Evolutionary conservation across 768 basidiomycete species (phyloP).

Genomic region (Mycena chlorophos): DNA sequence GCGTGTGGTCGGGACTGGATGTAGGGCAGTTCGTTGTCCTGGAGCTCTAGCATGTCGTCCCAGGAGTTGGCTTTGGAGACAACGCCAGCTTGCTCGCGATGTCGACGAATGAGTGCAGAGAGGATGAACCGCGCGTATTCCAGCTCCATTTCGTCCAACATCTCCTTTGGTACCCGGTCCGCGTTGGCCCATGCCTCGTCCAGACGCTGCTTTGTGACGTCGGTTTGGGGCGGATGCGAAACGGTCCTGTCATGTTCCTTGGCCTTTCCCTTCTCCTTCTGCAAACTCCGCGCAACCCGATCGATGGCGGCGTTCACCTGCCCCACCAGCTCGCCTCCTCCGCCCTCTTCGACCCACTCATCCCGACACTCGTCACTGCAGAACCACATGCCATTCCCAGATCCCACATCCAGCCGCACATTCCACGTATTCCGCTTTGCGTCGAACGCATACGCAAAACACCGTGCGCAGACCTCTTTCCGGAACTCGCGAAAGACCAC

Average conservation of each 20-base stretch:
- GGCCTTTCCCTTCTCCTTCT: conserved; percentile 26
- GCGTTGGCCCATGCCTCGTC: conserved; percentile 49
- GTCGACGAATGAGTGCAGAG: conserved; percentile 49
- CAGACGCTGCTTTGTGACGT: conserved; percentile 40
- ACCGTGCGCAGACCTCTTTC: conserved; percentile 66
- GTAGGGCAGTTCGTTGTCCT: conserved; percentile 56
- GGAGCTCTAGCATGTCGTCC: conserved; percentile 53
- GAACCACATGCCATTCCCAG: conserved; percentile 53
- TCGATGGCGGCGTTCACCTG: conserved; percentile 37
- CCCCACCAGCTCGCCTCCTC: conserved; percentile 31
- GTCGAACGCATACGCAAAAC: conserved; percentile 63
- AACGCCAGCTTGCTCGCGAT: conserved; percentile 34
- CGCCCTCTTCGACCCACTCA: conserved; percentile 41
- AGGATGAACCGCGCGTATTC: conserved; percentile 60
- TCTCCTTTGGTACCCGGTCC: conserved; percentile 30
- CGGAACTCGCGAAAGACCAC: conserved; percentile 64
- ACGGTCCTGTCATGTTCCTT: conserved; percentile 19
- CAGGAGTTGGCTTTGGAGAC: conserved; percentile 34
- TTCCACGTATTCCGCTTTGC: conserved; percentile 49
- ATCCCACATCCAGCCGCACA: conserved; percentile 31
- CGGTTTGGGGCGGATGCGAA: conserved; percentile 24
- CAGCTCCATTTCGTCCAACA: conserved; percentile 52
- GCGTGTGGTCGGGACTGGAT: conserved; percentile 48
- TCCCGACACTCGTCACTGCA: conserved; percentile 52
- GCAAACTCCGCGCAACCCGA: conserved; percentile 32